Conservation (phyloP, 306 rosid genomes). For the Cyamopsis tetragonoloba region DNA sequence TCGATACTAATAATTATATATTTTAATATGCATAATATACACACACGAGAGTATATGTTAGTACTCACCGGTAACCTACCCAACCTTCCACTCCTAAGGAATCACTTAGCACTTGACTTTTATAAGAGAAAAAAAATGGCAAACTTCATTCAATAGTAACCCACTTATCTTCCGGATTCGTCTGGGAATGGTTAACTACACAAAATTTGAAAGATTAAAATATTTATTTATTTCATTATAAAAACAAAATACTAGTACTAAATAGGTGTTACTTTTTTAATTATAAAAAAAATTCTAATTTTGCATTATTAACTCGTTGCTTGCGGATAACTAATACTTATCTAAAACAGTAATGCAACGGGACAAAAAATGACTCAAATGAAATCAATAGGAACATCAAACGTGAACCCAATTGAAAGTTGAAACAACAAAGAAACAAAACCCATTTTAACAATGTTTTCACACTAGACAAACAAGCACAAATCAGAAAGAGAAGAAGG, state of each 20-base stretch:
- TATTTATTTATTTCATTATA: no score
- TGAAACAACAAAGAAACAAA: background rate
- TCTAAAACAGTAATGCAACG: constrained; percentile 10
- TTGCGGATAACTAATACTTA: no score
- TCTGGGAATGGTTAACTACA: no score
- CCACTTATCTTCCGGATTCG: background rate
- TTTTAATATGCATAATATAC: no score
- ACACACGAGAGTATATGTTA: no score
- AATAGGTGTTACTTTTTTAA: no score
- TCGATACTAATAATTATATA: no score
- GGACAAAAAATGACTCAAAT: constrained; percentile 7
- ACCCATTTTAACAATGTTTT: background rate
- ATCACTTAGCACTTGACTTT: constrained; percentile 7
- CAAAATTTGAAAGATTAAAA: no score
- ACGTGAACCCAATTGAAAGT: constrained; percentile 7
- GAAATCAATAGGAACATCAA: constrained; percentile 10
- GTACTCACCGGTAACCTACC: no score
- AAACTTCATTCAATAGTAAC: background rate
- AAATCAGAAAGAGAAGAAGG: background rate
- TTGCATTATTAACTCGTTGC: no score
- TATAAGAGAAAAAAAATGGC: background rate
- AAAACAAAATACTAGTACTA: no score
- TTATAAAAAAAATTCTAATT: no score
- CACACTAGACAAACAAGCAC: background rate
- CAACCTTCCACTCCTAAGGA: constrained; percentile 13